These are phyloP conservation scores for Mycena maculata DNA, from an alignment of 768 basidiomycete species.

Conservation along the genomic window DNA sequence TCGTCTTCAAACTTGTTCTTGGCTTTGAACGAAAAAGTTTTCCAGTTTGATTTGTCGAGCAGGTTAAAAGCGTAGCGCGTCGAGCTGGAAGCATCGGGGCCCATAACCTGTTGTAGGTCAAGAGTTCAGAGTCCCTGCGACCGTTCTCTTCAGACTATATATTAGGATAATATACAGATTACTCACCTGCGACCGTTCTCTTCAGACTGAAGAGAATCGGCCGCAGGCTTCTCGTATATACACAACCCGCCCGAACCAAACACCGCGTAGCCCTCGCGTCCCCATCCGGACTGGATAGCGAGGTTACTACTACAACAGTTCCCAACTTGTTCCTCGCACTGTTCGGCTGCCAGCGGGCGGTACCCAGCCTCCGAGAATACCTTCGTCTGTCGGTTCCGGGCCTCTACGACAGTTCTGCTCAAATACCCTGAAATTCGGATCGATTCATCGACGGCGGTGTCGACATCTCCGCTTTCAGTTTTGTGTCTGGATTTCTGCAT, in stretches of 20 bases:
- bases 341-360: too few species aligned
- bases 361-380: too few species aligned
- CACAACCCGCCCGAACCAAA: not conserved
- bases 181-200: too few species aligned
- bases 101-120: constrained; percentile 10
- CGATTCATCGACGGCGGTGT: too few species aligned
- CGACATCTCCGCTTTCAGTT: too few species aligned
- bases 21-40: not conserved
- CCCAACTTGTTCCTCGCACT: too few species aligned
- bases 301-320: not conserved
- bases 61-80: not conserved
- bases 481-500: too few species aligned
- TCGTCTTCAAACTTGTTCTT: constrained; percentile 7
- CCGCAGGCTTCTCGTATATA: not conserved
- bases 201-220: not conserved
- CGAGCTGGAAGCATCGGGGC: not conserved
- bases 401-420: too few species aligned
- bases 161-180: too few species aligned
- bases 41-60: not conserved
- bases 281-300: not conserved
- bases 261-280: not conserved
- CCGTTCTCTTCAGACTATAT: constrained; percentile 7
- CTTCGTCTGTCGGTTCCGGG: too few species aligned
- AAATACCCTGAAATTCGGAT: too few species aligned
- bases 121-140: constrained; percentile 1